phyloP scores from a whole-genome alignment of 2,329 filamentous ascomycete genomes.

The Didymella lethalis region DNA sequence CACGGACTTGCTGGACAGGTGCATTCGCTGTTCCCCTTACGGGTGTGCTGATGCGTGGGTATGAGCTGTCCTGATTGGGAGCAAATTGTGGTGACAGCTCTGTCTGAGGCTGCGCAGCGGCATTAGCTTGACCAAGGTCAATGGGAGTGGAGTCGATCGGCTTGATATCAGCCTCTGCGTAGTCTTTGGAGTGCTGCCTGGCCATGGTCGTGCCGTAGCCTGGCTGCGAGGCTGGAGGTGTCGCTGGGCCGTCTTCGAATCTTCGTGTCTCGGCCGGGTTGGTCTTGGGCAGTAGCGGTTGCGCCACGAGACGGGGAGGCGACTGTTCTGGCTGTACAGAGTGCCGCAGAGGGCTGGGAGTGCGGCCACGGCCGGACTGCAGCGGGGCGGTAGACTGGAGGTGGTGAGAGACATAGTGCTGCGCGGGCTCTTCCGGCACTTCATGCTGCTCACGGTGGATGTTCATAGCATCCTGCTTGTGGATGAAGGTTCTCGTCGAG shows the following conservation, averaged over 20 bases:
- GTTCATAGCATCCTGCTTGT: slow-evolving; percentile 49
- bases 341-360: slow-evolving; percentile 32
- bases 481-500: slow-evolving; percentile 48
- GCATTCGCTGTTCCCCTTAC: slow-evolving; percentile 19
- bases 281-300: slow-evolving; percentile 15
- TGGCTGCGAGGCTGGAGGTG: slow-evolving; percentile 12
- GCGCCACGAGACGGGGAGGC: slow-evolving; percentile 22
- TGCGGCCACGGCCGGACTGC: slow-evolving; percentile 21
- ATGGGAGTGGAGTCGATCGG: slow-evolving; percentile 13
- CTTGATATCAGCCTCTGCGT: slow-evolving; percentile 52
- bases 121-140: slow-evolving; percentile 35
- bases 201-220: slow-evolving; percentile 17
- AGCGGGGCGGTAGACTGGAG: slow-evolving; percentile 23
- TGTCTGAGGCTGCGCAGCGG: slow-evolving; percentile 27
- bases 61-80: slow-evolving; percentile 39
- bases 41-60: slow-evolving; percentile 32
- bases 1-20: slow-evolving; percentile 21
- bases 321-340: slow-evolving; percentile 23
- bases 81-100: slow-evolving; percentile 32
- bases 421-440: slow-evolving; percentile 32
- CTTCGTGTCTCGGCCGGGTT: slow-evolving; percentile 9
- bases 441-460: slow-evolving; percentile 43
- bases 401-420: slow-evolving; percentile 35
- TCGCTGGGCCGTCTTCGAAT: slow-evolving; percentile 20
- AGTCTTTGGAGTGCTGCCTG: slow-evolving; percentile 51